Base-by-base conservation (phyloP, 305 asterid species). In the Fraxinus platypoda region DNA sequence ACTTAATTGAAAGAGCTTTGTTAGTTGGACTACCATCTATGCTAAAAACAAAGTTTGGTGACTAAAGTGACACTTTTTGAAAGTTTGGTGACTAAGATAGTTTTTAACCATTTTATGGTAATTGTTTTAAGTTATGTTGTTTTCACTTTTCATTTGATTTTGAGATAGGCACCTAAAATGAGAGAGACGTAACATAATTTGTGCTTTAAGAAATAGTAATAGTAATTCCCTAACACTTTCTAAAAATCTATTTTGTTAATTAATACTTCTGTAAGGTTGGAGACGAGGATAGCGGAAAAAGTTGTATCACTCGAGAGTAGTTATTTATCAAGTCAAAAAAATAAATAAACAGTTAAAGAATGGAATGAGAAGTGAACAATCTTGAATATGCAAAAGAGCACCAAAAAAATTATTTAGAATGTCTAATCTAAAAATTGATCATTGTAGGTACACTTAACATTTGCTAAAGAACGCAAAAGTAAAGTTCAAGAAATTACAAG, bases 111-210 rank as follows among this genome's bases (percentile, higher is more conserved):
- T 21, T 4, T 25, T 8, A 38, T 12, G 38, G 66, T 43, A 43
- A 43, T 62, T 78, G 6, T 17, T 78, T 30, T 46, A 52, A 9
- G 38, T 5, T 26, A 52, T 13, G 77, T 83, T 71, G 57, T 75
- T 62, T 62, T 68, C 74, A 13, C 74, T 28, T 28, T 62, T 83
- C 83, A 21, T 28, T 79, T 79, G 80, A 73, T 35, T 83, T 78
- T 8, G 78, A 82, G 78, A 71, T 8, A 33, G 38, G 75, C 37
- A 82, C 75, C 82, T 78, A 49, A 78, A 78, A 82, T 83, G 66
- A 78, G 76, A 77, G 57, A 37, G 81, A 15, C 75, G 21, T 28
- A 21, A 12, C n/a, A 68, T 68, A 68, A 28, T 68, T 68, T 68
- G 19, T 12, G 34, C 37, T 68, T 68, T 11, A 68, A 26, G 74